Conservation (phyloP, 2,329 filamentous ascomycete species). For the Clonostachys rhizophaga region DNA sequence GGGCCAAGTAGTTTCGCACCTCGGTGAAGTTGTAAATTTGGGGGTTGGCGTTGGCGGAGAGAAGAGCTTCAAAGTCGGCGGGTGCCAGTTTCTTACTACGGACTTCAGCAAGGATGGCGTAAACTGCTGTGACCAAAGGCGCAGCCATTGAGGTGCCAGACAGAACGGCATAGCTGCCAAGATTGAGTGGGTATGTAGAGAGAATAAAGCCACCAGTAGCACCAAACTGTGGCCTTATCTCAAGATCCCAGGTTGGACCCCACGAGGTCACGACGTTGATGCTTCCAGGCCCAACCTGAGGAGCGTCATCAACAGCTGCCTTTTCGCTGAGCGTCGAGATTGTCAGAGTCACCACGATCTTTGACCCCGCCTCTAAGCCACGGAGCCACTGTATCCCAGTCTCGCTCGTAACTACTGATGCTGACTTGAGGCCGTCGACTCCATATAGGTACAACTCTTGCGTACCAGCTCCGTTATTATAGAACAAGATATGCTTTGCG, state of each 20-base stretch:
- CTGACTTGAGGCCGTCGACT: too few relatives aligned
- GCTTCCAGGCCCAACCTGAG: too few relatives aligned
- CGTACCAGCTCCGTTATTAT: too few relatives aligned
- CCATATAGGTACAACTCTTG: too few relatives aligned
- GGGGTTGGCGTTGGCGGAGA: slow-evolving; percentile 44
- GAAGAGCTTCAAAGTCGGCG: slow-evolving; percentile 37
- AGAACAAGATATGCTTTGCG: too few relatives aligned
- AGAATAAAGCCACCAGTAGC: slow-evolving; percentile 4
- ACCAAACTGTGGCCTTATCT: slow-evolving; percentile 5
- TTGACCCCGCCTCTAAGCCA: too few relatives aligned
- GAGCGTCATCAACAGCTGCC: too few relatives aligned
- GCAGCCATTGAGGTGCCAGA: slow-evolving; percentile 44
- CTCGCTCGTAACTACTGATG: too few relatives aligned
- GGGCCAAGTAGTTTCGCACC: slow-evolving; percentile 33
- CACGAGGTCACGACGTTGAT: slow-evolving; percentile 1
- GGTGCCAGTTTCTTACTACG: slow-evolving; percentile 36
- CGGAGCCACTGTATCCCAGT: too few relatives aligned
- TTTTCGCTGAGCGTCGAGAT: too few relatives aligned
- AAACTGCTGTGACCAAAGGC: slow-evolving; percentile 36
- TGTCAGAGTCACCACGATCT: too few relatives aligned
- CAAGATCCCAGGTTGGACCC: slow-evolving; percentile 2
- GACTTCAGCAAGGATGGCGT: slow-evolving; percentile 25
- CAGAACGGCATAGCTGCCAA: slow-evolving; percentile 23
- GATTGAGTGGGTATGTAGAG: background rate
- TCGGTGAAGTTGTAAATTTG: slow-evolving; percentile 40